Conservation (phyloP, 352 stramenopile species). For the Phytophthora sojae region DNA sequence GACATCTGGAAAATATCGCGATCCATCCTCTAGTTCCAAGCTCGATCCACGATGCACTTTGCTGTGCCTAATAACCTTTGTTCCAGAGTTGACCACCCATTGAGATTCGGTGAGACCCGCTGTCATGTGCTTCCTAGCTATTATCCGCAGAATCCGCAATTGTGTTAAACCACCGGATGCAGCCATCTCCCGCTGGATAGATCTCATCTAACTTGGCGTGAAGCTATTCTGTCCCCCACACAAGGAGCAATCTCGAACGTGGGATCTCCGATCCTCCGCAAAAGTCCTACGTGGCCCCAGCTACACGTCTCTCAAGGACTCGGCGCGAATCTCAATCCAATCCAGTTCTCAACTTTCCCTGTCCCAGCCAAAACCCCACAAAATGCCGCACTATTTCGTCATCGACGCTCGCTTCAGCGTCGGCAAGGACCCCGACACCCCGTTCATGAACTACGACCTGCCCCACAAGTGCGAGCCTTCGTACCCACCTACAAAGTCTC, state of each 20-base stretch:
- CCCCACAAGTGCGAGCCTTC: not conserved
- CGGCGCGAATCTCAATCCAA: not conserved
- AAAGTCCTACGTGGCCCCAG: slow-evolving; percentile 5
- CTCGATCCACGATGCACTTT: too few species aligned
- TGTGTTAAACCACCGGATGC: slow-evolving; percentile 20
- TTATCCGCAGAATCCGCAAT: not conserved
- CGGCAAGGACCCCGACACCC: slow-evolving; percentile 17
- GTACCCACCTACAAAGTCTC: slow-evolving; percentile 7
- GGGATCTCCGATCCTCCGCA: slow-evolving; percentile 12
- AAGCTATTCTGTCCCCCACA: slow-evolving; percentile 1
- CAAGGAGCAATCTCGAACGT: not conserved
- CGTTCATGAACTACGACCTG: not conserved
- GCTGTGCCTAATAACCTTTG: too few species aligned
- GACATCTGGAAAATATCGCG: too few species aligned
- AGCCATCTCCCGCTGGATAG: slow-evolving; percentile 31
- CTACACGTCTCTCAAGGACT: not conserved
- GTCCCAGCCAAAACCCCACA: not conserved
- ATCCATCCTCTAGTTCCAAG: too few species aligned
- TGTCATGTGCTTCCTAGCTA: not conserved
- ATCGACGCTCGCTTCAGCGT: slow-evolving; percentile 39
- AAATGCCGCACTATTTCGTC: slow-evolving; percentile 39
- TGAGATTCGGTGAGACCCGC: slow-evolving; percentile 20
- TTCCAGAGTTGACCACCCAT: not conserved
- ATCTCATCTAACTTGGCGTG: slow-evolving; percentile 17
- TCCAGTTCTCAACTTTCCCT: slow-evolving; percentile 23